Conservation (phyloP, 2,329 filamentous ascomycete genomes). For the Monosporascus sp. region DNA sequence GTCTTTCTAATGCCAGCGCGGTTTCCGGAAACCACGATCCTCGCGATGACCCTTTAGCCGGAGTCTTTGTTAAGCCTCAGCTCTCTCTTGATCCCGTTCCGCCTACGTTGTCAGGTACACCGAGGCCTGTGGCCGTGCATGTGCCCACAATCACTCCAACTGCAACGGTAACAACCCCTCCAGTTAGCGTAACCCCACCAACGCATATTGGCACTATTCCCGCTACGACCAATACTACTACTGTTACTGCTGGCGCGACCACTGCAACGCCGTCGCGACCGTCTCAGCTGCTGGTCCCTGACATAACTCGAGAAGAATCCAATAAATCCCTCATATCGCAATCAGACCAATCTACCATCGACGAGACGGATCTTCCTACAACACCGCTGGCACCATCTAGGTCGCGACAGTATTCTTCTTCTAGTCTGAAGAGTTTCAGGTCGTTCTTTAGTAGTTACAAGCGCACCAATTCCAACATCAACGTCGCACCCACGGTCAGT, state of each 20-base stretch:
- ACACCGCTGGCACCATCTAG: slow-evolving; percentile 1
- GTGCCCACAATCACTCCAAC: slow-evolving; percentile 3
- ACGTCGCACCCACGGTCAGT: slow-evolving; percentile 1
- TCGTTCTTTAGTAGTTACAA: slow-evolving; percentile 18
- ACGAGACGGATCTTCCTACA: background rate
- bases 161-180: slow-evolving; percentile 4
- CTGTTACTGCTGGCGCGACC: background rate
- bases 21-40: slow-evolving; percentile 11
- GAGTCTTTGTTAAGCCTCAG: slow-evolving; percentile 6
- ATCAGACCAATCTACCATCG: background rate
- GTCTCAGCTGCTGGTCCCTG: background rate
- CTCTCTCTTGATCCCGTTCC: slow-evolving; percentile 5
- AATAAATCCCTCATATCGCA: background rate
- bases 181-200: slow-evolving; percentile 3
- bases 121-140: background rate
- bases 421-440: slow-evolving; percentile 19
- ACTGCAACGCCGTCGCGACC: background rate
- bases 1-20: slow-evolving; percentile 15
- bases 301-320: background rate
- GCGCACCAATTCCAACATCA: slow-evolving; percentile 20
- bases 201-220: slow-evolving; percentile 1
- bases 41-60: slow-evolving; percentile 14
- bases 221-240: background rate
- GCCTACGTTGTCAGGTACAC: slow-evolving; percentile 4
- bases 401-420: slow-evolving; percentile 16